A percentile compares a stretch with the other conserved stretches of the same genome.
Evolutionary conservation across 164 flowering plant genomes (phyloP).

Genomic region (Vitis rotundifolia): DNA sequence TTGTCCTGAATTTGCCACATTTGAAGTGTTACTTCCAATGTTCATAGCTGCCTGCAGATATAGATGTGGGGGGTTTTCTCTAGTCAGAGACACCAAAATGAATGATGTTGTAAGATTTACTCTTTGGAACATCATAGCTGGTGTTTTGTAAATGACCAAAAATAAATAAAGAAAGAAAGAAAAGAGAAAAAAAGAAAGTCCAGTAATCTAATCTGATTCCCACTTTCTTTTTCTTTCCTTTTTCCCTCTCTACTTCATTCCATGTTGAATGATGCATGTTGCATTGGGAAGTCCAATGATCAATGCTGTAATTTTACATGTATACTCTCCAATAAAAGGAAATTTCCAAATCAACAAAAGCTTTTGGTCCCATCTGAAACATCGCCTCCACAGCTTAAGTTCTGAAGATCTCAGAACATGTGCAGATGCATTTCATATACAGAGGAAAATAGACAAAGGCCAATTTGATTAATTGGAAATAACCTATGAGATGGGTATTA

Average conservation of each 20-base stretch:
- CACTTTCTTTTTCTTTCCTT: too few species aligned
- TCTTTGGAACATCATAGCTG: too few species aligned
- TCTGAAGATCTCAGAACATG: not conserved
- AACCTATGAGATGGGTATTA: not conserved
- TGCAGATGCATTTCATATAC: not conserved
- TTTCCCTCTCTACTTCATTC: too few species aligned
- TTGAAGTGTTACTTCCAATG: conserved; percentile 30
- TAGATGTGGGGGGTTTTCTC: not conserved
- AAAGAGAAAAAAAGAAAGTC: not conserved
- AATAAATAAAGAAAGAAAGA: not conserved
- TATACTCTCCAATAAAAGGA: not conserved
- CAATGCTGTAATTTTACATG: not conserved
- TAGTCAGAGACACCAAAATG: too few species aligned
- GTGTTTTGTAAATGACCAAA: not conserved
- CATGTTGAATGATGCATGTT: too few species aligned
- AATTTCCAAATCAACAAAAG: not conserved
- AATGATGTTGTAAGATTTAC: too few species aligned
- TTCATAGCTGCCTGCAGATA: conserved; percentile 42
- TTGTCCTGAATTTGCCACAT: conserved; percentile 27
- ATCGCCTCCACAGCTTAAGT: not conserved
- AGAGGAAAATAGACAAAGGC: not conserved
- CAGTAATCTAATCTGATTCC: not conserved
- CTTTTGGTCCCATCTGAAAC: not conserved
- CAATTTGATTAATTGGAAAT: not conserved
- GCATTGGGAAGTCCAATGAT: not conserved